Evolutionary conservation across 148 eudicot species (phyloP).

Genomic region (Fagopyrum esculentum): DNA sequence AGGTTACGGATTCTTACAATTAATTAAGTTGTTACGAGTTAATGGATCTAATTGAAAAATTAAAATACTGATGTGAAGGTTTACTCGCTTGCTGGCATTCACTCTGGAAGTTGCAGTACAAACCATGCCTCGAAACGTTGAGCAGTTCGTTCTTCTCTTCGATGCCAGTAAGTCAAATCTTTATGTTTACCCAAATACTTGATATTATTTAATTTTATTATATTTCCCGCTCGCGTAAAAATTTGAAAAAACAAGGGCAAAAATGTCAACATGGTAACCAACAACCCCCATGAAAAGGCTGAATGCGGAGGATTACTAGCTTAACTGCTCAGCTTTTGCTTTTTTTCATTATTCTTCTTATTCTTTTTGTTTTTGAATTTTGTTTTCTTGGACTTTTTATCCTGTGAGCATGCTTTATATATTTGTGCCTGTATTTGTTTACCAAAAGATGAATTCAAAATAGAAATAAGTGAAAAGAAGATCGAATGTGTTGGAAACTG

Average conservation of each 20-base stretch:
- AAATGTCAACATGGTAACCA: conserved; percentile 2
- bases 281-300: conserved; percentile 9
- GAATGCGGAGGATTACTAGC: conserved; percentile 7
- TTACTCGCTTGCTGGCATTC: conserved; percentile 81
- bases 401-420: conserved; percentile 12
- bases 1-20: neutral
- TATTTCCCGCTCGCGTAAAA: neutral
- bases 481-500: conserved; percentile 5
- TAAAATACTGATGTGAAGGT: conserved; percentile 22
- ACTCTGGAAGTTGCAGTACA: conserved; percentile 96
- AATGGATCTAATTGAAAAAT: neutral
- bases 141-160: conserved; percentile 74
- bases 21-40: neutral
- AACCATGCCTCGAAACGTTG: conserved; percentile 71
- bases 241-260: conserved; percentile 1
- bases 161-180: conserved; percentile 75
- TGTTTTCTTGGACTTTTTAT: conserved; percentile 8
- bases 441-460: conserved; percentile 10
- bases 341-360: neutral
- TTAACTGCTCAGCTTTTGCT: conserved; percentile 10
- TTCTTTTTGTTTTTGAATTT: neutral
- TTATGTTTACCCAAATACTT: neutral
- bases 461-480: conserved; percentile 6
- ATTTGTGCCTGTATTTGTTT: neutral
- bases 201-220: neutral